Evolutionary conservation across 257 asterid species (phyloP).

Genomic region (Agastache rugosa): DNA sequence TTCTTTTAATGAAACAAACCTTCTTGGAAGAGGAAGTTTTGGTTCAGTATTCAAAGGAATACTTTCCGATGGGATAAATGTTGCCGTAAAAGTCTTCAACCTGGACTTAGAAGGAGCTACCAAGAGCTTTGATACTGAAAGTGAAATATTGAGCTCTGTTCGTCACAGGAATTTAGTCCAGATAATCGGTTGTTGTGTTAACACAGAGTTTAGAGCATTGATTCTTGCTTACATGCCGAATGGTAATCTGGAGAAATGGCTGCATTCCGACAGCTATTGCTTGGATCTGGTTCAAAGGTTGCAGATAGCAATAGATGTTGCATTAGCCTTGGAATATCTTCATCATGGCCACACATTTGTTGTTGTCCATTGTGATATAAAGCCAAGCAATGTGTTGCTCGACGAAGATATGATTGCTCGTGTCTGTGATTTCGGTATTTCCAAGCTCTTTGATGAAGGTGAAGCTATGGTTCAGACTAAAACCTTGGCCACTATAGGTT

Average conservation of each 20-base stretch:
- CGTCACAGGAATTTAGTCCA: background rate
- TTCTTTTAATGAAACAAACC: background rate
- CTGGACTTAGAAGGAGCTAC: slow-evolving; percentile 7
- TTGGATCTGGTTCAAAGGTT: background rate
- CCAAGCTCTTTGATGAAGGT: background rate
- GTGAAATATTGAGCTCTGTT: background rate
- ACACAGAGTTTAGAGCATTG: background rate
- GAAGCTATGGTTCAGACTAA: background rate
- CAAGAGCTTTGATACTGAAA: slow-evolving; percentile 16
- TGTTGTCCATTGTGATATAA: background rate
- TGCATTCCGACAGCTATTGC: background rate
- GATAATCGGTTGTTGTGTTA: background rate
- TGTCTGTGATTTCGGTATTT: background rate
- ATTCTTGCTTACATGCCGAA: background rate
- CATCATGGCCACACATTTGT: background rate
- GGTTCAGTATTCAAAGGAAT: slow-evolving; percentile 45
- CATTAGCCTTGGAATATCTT: background rate
- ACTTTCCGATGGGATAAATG: slow-evolving; percentile 36
- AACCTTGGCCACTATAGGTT: background rate
- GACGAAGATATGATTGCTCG: background rate
- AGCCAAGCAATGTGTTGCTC: background rate
- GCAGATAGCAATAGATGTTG: background rate
- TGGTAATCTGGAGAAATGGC: background rate
- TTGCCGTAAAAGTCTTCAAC: slow-evolving; percentile 45
- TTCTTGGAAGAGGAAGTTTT: slow-evolving; percentile 6